Conservation (phyloP, 1,284 basidiomycete genomes). For the Malassezia sympodialis region DNA sequence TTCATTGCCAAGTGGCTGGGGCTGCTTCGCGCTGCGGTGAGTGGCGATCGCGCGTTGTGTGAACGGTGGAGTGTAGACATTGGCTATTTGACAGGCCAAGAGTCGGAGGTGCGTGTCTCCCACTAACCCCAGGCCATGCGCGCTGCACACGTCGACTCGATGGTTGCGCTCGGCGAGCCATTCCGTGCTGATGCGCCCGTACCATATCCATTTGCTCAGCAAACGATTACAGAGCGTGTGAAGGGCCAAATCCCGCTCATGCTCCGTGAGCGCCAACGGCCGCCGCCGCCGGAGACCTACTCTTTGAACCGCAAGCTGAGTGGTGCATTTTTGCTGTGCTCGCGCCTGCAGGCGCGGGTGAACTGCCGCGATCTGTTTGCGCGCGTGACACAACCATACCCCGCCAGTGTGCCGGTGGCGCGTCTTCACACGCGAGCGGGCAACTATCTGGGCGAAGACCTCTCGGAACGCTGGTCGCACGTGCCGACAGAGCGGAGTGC, state of each 20-base stretch:
- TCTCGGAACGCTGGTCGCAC: conserved; percentile 5
- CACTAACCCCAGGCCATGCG: conserved; percentile 62
- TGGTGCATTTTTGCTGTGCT: conserved; percentile 82
- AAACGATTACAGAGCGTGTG: conserved; percentile 64
- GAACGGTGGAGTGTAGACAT: conserved; percentile 65
- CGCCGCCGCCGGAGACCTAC: conserved; percentile 88
- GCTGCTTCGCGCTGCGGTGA: conserved; percentile 67
- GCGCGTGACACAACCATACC: conserved; percentile 19
- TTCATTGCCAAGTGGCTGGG: conserved; percentile 84
- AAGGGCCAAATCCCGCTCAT: conserved; percentile 77
- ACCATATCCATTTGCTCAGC: conserved; percentile 59
- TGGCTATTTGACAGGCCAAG: conserved; percentile 81
- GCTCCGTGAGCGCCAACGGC: conserved; percentile 76
- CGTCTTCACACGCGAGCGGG: conserved; percentile 5
- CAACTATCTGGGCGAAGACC: neutral
- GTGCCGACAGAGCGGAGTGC: conserved; percentile 3
- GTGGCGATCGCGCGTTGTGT: conserved; percentile 62
- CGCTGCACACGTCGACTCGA: conserved; percentile 72
- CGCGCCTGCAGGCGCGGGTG: conserved; percentile 66
- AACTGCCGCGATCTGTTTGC: conserved; percentile 58
- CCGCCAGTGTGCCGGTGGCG: neutral
- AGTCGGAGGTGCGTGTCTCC: conserved; percentile 58
- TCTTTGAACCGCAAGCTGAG: conserved; percentile 88
- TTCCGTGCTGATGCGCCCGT: conserved; percentile 60
- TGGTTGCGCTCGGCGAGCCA: conserved; percentile 65